Base-by-base conservation (phyloP, 495 filamentous ascomycete species). In the Hypoxylon lienhwacheense region DNA sequence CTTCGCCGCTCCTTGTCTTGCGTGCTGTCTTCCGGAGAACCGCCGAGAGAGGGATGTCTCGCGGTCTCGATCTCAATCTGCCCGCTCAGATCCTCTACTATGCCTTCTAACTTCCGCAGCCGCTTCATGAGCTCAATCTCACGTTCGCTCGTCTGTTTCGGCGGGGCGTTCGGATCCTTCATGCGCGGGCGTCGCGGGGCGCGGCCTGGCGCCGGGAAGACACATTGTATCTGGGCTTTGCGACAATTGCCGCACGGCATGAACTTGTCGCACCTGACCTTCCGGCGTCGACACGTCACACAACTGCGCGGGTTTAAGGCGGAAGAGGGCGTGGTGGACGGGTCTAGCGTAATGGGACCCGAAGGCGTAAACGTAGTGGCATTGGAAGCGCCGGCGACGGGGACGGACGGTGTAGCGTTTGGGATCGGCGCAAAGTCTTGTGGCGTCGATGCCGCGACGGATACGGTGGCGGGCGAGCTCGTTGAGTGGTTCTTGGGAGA, bases 211-310 rank as follows among this genome's bases (percentile, higher is more conserved):
- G 85, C 82, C 1, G 91, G 91, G 66, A 90, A 96, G 20, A 91
- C 72, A 68, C 91, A 96, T 64, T 90, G 84, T 49, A 86, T 87
- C 20, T 84, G 83, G 7, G 85, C 85, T 61, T 85, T 85, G 39
- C 79, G 78, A 69, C 91, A 96, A 63, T 96, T 95, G 42, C 84
- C 84, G 70, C 91, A 96, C 4, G 90, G 90, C 61, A 77, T 77
- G 33, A 81, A 75, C 69, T 95, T 95, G 73, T 97, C 89, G 70
- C 91, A 96, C 47, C 85, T 85, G 3, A 93, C 89, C 67, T 96
- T 96, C 36, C 90, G 77, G 53, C 85, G 81, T 16, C 90, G 80
- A 66, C 90, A 96, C 20, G 88, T 93, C 2, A 90, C 82, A 68
- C 90, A 96, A 55, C 87, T 91, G 47, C 90, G 79, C 6, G 85